Evolutionary conservation across 805 yeast species (phyloP).

Genomic region (Brettanomyces nanus): DNA sequence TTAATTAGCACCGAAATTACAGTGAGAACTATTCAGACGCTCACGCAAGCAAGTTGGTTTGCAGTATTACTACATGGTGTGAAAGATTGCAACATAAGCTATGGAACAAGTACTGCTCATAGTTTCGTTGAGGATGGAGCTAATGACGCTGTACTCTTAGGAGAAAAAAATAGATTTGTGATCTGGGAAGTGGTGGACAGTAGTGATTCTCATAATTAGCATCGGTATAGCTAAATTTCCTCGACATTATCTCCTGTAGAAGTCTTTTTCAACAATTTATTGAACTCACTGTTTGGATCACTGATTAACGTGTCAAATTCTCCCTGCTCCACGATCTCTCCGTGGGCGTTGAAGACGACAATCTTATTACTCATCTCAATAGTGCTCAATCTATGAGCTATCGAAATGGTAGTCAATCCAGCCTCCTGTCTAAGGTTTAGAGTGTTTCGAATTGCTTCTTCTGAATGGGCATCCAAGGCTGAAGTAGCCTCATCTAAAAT

Average conservation of each 20-base stretch:
- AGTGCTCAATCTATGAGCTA: conserved; percentile 87
- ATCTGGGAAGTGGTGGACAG: conserved; percentile 25
- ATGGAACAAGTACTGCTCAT: conserved; percentile 21
- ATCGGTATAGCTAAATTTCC: conserved; percentile 6
- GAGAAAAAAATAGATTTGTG: conserved; percentile 11
- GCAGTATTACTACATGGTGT: conserved; percentile 22
- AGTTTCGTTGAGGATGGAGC: conserved; percentile 21
- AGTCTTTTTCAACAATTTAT: conserved; percentile 31
- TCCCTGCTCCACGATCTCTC: conserved; percentile 70
- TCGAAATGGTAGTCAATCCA: conserved; percentile 71
- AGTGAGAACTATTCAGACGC: conserved; percentile 2
- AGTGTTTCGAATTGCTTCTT: conserved; percentile 74
- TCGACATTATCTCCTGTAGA: conserved; percentile 20
- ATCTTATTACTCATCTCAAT: conserved; percentile 76
- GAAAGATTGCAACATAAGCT: conserved; percentile 21
- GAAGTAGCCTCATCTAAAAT: conserved; percentile 93
- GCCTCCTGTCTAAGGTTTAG: conserved; percentile 45
- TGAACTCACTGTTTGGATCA: conserved; percentile 37
- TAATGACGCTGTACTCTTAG: conserved; percentile 18
- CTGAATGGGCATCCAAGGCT: conserved; percentile 84
- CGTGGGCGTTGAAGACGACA: conserved; percentile 62
- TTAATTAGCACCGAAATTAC: conserved; percentile 10
- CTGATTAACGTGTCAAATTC: conserved; percentile 42
- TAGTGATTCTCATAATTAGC: conserved; percentile 17
- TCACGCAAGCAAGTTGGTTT: conserved; percentile 14